These are phyloP conservation scores for Ceratocystis cubensis DNA, from an alignment of 2,329 filamentous ascomycete species.

Conservation along the genomic window DNA sequence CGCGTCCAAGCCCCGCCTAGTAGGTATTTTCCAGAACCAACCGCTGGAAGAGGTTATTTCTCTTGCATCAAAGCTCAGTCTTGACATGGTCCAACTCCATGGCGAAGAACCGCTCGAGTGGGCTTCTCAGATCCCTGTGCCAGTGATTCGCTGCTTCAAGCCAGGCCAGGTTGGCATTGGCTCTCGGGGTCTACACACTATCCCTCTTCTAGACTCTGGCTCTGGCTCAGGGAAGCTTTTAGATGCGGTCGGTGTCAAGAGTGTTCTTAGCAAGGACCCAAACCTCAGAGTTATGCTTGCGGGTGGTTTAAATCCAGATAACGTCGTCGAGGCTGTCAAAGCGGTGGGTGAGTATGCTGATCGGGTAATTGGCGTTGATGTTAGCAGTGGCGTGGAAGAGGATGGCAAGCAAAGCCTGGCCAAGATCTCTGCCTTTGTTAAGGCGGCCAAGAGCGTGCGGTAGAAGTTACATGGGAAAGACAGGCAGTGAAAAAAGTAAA, in stretches of 20 bases:
- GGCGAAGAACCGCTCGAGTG: constrained; percentile 88
- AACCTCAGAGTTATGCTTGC: constrained; percentile 70
- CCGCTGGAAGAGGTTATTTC: constrained; percentile 69
- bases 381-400: constrained; percentile 85
- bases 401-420: constrained; percentile 66
- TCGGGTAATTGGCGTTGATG: constrained; percentile 72
- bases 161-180: constrained; percentile 62
- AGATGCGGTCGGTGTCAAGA: constrained; percentile 56
- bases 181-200: constrained; percentile 64
- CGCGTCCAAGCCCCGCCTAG: constrained; percentile 57
- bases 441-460: constrained; percentile 52
- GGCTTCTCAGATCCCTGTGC: constrained; percentile 78
- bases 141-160: constrained; percentile 76
- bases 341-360: constrained; percentile 45
- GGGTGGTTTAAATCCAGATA: constrained; percentile 69
- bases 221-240: constrained; percentile 70
- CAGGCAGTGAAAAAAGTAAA: neutral
- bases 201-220: constrained; percentile 79
- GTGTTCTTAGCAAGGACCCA: constrained; percentile 51
- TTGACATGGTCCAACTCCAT: constrained; percentile 89
- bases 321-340: constrained; percentile 55
- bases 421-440: constrained; percentile 71
- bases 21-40: constrained; percentile 91
- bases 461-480: constrained; percentile 25
- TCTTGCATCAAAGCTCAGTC: constrained; percentile 59